These are phyloP conservation scores for Hanseniaspora osmophila DNA, from an alignment of 805 yeast species.

Conservation along the genomic window DNA sequence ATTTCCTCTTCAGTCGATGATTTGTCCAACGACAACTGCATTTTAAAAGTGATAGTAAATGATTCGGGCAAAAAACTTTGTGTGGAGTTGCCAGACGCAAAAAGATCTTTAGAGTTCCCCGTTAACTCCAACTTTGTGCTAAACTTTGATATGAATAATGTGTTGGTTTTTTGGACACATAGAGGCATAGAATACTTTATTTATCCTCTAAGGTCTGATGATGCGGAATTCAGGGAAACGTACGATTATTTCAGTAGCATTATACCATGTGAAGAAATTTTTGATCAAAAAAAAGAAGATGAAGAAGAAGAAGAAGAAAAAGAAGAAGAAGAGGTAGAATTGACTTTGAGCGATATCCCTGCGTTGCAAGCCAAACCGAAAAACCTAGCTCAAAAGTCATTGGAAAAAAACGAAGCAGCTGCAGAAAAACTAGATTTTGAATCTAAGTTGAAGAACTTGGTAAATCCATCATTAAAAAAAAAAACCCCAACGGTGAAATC, in stretches of 20 bases:
- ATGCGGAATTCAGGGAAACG: background rate
- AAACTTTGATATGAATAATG: constrained; percentile 8
- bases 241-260: background rate
- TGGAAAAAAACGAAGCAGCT: background rate
- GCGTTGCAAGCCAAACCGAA: background rate
- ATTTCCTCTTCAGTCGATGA: background rate
- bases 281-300: constrained; percentile 2
- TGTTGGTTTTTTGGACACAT: background rate
- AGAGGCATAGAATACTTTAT: background rate
- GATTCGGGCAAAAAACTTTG: background rate
- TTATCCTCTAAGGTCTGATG: background rate
- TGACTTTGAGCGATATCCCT: no score
- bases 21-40: background rate
- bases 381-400: constrained; percentile 7
- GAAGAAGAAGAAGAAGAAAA: background rate
- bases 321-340: no score
- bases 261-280: background rate
- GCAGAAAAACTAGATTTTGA: no score
- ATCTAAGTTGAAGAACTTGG: no score
- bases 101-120: constrained; percentile 7
- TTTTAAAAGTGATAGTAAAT: background rate
- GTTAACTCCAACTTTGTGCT: constrained; percentile 11
- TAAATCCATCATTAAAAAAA: no score
- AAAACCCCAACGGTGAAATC: background rate
- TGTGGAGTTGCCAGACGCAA: background rate